Base-by-base conservation (phyloP, 768 basidiomycete species). In the Suillus paluster region DNA sequence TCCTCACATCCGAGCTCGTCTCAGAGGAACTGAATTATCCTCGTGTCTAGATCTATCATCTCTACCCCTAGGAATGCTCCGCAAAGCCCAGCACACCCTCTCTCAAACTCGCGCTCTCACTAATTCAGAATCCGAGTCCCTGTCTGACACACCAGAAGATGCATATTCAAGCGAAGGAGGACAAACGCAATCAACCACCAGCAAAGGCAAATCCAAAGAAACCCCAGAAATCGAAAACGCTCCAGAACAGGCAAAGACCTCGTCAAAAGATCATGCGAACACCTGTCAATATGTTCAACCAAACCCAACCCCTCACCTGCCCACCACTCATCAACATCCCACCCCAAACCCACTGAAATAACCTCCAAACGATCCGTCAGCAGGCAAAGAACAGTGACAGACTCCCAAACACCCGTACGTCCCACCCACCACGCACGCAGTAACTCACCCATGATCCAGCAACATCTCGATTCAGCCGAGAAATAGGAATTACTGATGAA, bases 211-310 rank as follows among this genome's bases (percentile, higher is more conserved):
- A n/a, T n/a, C n/a, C 15, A 76, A 73, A 65, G 72, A 60, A 50
- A 80, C n/a, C n/a, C n/a, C n/a, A n/a, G n/a, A n/a, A n/a, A n/a
- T n/a, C n/a, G n/a, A 63, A 78, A 71, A 66, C 79, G 72, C 57
- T 73, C 67, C 67, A 75, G 57, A 79, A 72, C 75, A 49, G 80
- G 80, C 60, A 80, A 74, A 41, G 79, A 82, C 61, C 78, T 86
- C 4, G 71, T 80, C 14, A 90, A 90, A 75, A 83, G 95, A 46
- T 72, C 82, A 6, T 85, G 84, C 71, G 97, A 98, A 70, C 90
- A 97, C 76, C 94, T 95, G 95, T 96, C 76, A 64, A 94, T 83
- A n/a, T n/a, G n/a, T n/a, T n/a, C n/a, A 27, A 15, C n/a, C n/a
- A n/a, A n/a, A n/a, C 25, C 5, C 33, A n/a, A 15, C 41, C 34